These are phyloP conservation scores for Lactifluus rugatus DNA, from an alignment of 768 basidiomycete species.

Conservation along the genomic window DNA sequence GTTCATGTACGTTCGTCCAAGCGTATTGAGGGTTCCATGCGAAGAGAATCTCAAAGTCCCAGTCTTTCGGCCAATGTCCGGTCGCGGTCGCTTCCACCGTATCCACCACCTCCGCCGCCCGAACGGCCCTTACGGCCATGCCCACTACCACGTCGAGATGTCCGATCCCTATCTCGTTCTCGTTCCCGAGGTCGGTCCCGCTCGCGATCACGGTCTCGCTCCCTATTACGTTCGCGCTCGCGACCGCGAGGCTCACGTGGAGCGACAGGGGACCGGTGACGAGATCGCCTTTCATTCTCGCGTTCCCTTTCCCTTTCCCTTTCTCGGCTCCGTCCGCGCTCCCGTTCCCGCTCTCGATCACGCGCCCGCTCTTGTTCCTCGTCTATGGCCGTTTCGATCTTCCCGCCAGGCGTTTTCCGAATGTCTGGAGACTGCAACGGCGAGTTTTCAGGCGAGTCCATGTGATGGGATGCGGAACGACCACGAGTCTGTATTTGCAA, in stretches of 20 bases:
- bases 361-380: conserved; percentile 34
- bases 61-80: conserved; percentile 82
- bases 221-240: conserved; percentile 15
- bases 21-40: conserved; percentile 7
- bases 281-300: conserved; percentile 17
- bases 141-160: conserved; percentile 14
- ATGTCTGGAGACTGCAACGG: conserved; percentile 18
- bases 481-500: conserved; percentile 13
- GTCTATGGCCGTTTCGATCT: conserved; percentile 46
- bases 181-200: conserved; percentile 15
- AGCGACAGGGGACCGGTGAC: conserved; percentile 2
- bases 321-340: conserved; percentile 30
- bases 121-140: conserved; percentile 26
- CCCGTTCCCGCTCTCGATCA: conserved; percentile 28
- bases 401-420: conserved; percentile 16
- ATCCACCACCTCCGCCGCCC: conserved; percentile 25
- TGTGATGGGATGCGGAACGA: conserved; percentile 14
- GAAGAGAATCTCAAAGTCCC: conserved; percentile 46
- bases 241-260: conserved; percentile 18
- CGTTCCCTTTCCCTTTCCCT: conserved; percentile 23
- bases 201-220: conserved; percentile 23
- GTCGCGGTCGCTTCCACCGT: conserved; percentile 38
- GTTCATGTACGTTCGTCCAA: conserved; percentile 20
- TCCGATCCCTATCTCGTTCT: conserved; percentile 20
- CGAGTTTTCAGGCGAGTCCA: conserved; percentile 19